Base-by-base conservation (phyloP, 176 grass and related monocot species). In the Oryza meyeriana region DNA sequence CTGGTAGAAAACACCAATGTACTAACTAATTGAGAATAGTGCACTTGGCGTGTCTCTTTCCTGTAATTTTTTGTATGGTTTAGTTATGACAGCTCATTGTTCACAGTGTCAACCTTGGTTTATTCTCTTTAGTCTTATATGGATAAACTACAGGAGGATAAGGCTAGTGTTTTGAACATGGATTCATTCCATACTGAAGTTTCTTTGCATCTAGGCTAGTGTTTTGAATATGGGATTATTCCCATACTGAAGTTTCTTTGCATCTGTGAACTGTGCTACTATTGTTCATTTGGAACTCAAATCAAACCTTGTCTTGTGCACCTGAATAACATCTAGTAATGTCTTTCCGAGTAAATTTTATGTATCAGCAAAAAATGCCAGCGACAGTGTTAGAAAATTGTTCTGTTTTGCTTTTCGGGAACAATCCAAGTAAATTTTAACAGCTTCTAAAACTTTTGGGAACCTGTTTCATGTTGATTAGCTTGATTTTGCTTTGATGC, bases 401-500 rank as follows among this genome's bases (percentile, higher is more conserved):
- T 33, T 45, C 30, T 48, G 18, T 59, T 62, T 42, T 79, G 16
- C 7, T 55, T 55, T n/a, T n/a, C 1, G 22, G 45, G 45, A 6
- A n/a, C 36, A 42, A 14, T 30, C 3, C 29, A 47, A 35, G 64
- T 39, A 47, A 71, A 11, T 22, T 30, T 41, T 13, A 1, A 68
- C n/a, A n/a, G 10, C 38, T 71, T 66, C 64, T 9, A 29, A 31
- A 24, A 20, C 9, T 25, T 11, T 59, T n/a, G 9, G 35, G 0
- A 18, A 0, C 63, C 3, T 81, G 1, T 2, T 28, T 25, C 13
- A 44, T 72, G 34, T 85, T 83, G 6, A 13, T 81, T 82, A 45
- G 35, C 29, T 74, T 64, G 29, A 39, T 64, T 44, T 71, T 87
- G 27, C 40, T 73, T 82, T 84, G 64, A 88, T 58, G 30, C 61